These are phyloP conservation scores for Claviceps capensis DNA, from an alignment of 2,329 filamentous ascomycete genomes.

Conservation along the genomic window DNA sequence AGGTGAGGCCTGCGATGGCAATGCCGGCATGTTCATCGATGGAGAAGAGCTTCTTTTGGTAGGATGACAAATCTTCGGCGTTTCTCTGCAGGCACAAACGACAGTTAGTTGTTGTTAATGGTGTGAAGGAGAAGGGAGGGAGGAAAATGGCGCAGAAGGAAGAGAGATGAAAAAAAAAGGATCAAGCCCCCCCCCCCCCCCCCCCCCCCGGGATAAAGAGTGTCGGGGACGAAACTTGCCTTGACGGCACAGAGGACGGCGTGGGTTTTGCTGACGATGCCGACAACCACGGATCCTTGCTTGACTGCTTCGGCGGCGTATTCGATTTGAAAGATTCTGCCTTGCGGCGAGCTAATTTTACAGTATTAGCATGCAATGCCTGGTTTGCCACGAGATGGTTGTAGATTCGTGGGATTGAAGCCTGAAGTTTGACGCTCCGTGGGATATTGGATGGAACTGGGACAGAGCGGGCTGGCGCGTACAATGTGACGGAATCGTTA, in stretches of 20 bases:
- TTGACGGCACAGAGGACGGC: constrained; percentile 92
- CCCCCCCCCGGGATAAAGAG: no score
- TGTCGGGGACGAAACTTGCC: constrained; percentile 35
- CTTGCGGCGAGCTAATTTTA: constrained; percentile 80
- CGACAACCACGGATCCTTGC: constrained; percentile 95
- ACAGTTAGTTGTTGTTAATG: not conserved
- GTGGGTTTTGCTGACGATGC: constrained; percentile 95
- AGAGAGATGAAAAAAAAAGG: not conserved
- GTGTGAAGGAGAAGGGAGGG: not conserved
- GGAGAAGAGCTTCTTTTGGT: constrained; percentile 98
- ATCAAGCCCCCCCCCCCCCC: no score
- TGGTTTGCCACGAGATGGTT: not conserved
- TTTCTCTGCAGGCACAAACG: constrained; percentile 54
- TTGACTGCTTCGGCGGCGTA: constrained; percentile 98
- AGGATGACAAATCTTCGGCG: constrained; percentile 96
- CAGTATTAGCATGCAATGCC: constrained; percentile 14
- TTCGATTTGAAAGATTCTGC: constrained; percentile 98
- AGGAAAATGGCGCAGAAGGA: not conserved
- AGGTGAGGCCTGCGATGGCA: constrained; percentile 90
- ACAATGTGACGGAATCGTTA: constrained; percentile 99
- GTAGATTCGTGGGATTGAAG: not conserved
- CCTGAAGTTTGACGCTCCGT: not conserved
- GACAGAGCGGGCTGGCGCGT: constrained; percentile 26
- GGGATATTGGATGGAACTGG: not conserved
- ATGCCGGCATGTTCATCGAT: constrained; percentile 94